Conservation (phyloP, 1,139 yeast genomes). For the Diutina siamensis region DNA sequence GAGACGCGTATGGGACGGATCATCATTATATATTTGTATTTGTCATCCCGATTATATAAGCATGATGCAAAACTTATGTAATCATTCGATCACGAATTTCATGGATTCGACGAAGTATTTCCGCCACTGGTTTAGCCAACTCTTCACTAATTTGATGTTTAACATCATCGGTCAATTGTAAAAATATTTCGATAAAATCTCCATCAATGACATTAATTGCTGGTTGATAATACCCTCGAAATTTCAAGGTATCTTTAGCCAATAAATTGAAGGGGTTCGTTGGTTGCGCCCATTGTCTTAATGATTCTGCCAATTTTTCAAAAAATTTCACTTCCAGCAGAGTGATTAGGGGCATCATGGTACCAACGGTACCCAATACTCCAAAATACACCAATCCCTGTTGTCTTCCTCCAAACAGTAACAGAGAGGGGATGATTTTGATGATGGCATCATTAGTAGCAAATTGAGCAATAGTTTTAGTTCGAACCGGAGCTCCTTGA, state of each 20-base stretch:
- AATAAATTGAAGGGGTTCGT: slow-evolving; percentile 21
- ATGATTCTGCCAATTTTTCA: slow-evolving; percentile 37
- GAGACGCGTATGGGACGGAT: too few relatives aligned
- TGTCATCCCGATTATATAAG: neutral
- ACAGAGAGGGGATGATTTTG: slow-evolving; percentile 26
- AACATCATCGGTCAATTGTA: slow-evolving; percentile 21
- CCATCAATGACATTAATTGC: slow-evolving; percentile 75
- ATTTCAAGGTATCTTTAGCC: slow-evolving; percentile 59
- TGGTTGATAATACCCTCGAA: slow-evolving; percentile 72
- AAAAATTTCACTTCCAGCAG: slow-evolving; percentile 54
- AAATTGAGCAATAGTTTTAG: neutral
- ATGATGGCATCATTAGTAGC: neutral
- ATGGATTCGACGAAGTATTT: slow-evolving; percentile 47
- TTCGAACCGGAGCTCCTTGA: slow-evolving; percentile 45
- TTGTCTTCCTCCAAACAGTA: slow-evolving; percentile 54
- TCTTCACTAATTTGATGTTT: slow-evolving; percentile 40
- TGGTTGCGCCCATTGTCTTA: slow-evolving; percentile 26
- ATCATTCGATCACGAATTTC: slow-evolving; percentile 45
- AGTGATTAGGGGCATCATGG: slow-evolving; percentile 55
- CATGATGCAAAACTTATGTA: too few relatives aligned
- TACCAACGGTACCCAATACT: slow-evolving; percentile 71
- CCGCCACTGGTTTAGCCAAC: slow-evolving; percentile 45
- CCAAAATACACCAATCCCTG: slow-evolving; percentile 66
- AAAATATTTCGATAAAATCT: slow-evolving; percentile 60
- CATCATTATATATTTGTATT: too few relatives aligned